phyloP scores from a whole-genome alignment of 1,284 basidiomycete genomes.

The Leccinum insolens region DNA sequence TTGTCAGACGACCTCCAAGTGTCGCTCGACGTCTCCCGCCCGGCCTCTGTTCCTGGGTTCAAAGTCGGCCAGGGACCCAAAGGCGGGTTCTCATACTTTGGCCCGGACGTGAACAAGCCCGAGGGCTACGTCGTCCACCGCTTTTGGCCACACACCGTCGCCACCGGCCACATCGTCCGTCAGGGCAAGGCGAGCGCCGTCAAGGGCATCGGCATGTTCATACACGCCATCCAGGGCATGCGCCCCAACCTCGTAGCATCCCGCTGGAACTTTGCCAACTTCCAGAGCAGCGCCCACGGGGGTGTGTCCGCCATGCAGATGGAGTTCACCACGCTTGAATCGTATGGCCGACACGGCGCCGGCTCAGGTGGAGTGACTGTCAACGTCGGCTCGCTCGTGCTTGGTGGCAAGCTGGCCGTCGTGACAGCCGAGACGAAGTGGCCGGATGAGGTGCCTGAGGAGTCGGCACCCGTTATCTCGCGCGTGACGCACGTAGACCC shows the following conservation, averaged over 20 bases:
- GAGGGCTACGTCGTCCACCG: constrained; percentile 92
- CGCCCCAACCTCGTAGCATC: constrained; percentile 92
- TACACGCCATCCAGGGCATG: constrained; percentile 99
- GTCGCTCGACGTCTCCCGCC: constrained; percentile 73
- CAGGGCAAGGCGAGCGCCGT: constrained; percentile 71
- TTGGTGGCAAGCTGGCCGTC: constrained; percentile 74
- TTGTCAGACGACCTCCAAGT: constrained; percentile 83
- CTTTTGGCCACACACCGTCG: constrained; percentile 83
- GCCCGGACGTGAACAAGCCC: constrained; percentile 68
- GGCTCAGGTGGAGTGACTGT: constrained; percentile 82
- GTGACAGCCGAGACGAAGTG: constrained; percentile 74
- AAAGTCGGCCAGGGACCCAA: constrained; percentile 89
- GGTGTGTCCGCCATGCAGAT: constrained; percentile 89
- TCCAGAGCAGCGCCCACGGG: constrained; percentile 74
- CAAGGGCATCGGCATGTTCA: constrained; percentile 87
- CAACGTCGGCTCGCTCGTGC: constrained; percentile 84
- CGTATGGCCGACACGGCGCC: constrained; percentile 73
- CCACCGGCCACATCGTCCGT: constrained; percentile 72
- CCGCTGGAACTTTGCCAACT: constrained; percentile 96
- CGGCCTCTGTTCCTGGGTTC: constrained; percentile 79
- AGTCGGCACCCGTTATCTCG: constrained; percentile 58
- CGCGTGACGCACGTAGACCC: constrained; percentile 70
- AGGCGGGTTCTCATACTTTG: constrained; percentile 93
- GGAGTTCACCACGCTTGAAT: constrained; percentile 90
- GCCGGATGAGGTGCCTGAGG: constrained; percentile 58